These are phyloP conservation scores for Hyphopichia wangnamkhiaoensis DNA, from an alignment of 1,139 yeast genomes.

Conservation along the genomic window DNA sequence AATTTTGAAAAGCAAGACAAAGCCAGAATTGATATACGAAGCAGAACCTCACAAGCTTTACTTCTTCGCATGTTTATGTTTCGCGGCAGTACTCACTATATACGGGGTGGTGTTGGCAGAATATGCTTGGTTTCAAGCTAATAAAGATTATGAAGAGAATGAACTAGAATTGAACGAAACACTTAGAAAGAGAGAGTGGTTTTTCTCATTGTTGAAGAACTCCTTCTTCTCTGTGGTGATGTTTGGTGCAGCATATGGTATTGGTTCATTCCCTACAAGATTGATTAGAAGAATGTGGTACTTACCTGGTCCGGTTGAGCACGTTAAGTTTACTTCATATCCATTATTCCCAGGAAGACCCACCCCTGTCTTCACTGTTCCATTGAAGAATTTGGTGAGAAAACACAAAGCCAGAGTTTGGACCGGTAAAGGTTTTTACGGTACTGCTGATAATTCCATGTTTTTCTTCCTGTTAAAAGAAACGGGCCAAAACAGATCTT, in stretches of 20 bases:
- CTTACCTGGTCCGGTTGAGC: constrained; percentile 59
- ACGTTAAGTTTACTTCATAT: constrained; percentile 68
- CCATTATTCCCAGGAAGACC: constrained; percentile 76
- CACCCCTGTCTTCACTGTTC: constrained; percentile 72
- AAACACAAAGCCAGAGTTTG: constrained; percentile 69
- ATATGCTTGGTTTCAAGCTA: constrained; percentile 58
- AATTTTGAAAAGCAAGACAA: constrained; percentile 53
- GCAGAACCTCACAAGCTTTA: constrained; percentile 81
- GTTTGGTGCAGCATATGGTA: constrained; percentile 43
- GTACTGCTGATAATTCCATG: constrained; percentile 73
- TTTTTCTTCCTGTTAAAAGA: constrained; percentile 76
- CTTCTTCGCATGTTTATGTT: constrained; percentile 67
- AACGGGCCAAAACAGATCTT: constrained; percentile 46
- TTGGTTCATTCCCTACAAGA: constrained; percentile 61
- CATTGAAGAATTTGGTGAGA: constrained; percentile 55
- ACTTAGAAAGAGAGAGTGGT: constrained; percentile 41
- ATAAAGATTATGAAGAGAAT: constrained; percentile 60
- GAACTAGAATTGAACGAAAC: constrained; percentile 41
- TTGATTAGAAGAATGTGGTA: constrained; percentile 76
- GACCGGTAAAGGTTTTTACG: constrained; percentile 86
- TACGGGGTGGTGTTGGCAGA: constrained; percentile 66
- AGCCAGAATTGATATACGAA: constrained; percentile 78
- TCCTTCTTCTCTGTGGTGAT: constrained; percentile 39
- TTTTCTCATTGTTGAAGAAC: constrained; percentile 28
- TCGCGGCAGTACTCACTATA: constrained; percentile 66